phyloP scores from a whole-genome alignment of 2,329 filamentous ascomycete genomes.

The Pyrenochaeta sp. region DNA sequence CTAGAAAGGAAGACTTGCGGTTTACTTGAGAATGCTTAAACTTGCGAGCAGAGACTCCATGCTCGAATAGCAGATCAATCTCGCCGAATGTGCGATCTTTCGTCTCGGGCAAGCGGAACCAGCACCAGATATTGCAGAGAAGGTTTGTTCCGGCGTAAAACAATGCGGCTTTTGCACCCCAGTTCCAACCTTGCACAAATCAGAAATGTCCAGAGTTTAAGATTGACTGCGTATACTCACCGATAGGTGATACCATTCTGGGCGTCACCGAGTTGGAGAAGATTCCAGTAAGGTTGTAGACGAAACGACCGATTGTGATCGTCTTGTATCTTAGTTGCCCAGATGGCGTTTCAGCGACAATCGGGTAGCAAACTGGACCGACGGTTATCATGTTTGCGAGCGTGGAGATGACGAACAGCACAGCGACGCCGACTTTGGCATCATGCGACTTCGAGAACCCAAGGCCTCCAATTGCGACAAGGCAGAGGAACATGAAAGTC shows the following conservation, averaged over 20 bases:
- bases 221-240: too few species aligned
- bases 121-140: slow-evolving; percentile 76
- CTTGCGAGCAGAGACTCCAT: too few species aligned
- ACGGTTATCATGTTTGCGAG: slow-evolving; percentile 83
- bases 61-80: slow-evolving; percentile 64
- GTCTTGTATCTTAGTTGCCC: slow-evolving; percentile 86
- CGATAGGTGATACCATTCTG: slow-evolving; percentile 49
- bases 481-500: slow-evolving; percentile 66
- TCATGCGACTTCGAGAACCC: slow-evolving; percentile 52
- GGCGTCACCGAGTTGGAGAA: slow-evolving; percentile 80
- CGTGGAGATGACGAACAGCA: slow-evolving; percentile 45
- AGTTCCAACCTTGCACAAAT: too few species aligned
- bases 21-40: too few species aligned
- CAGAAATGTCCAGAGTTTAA: too few species aligned
- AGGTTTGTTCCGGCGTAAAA: slow-evolving; percentile 81
- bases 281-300: slow-evolving; percentile 71
- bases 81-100: slow-evolving; percentile 80
- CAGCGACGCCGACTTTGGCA: slow-evolving; percentile 28
- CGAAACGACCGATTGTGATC: slow-evolving; percentile 77
- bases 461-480: slow-evolving; percentile 78
- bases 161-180: slow-evolving; percentile 79
- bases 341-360: slow-evolving; percentile 82
- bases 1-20: too few species aligned
- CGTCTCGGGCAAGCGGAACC: slow-evolving; percentile 79
- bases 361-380: slow-evolving; percentile 85